Conservation (phyloP, 192 early-diverging fungal genomes). For the Podila epicladia region DNA sequence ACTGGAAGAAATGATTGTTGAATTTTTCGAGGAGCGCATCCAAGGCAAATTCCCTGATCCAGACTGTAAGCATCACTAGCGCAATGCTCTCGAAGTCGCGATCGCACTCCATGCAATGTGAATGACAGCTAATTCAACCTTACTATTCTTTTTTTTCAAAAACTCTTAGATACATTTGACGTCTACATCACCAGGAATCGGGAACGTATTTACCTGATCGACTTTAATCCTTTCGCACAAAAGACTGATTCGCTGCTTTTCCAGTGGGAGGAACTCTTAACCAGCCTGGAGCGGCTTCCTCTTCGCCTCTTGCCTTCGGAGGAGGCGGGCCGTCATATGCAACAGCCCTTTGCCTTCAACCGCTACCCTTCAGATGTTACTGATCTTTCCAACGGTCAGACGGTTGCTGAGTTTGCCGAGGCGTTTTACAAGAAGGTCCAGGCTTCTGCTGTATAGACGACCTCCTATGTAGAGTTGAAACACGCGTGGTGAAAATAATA, state of each 20-base stretch:
- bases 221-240: slow-evolving; percentile 90
- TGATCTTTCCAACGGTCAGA: slow-evolving; percentile 75
- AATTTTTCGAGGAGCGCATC: slow-evolving; percentile 77
- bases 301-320: slow-evolving; percentile 55
- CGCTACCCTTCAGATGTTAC: slow-evolving; percentile 77
- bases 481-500: no score
- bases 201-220: slow-evolving; percentile 78
- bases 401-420: slow-evolving; percentile 78
- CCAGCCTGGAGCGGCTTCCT: slow-evolving; percentile 40
- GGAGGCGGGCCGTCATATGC: slow-evolving; percentile 49
- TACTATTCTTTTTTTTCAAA: slow-evolving; percentile 8
- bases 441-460: slow-evolving; percentile 4
- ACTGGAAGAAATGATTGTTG: slow-evolving; percentile 63
- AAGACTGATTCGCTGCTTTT: slow-evolving; percentile 88
- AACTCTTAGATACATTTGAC: slow-evolving; percentile 83
- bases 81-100: no score
- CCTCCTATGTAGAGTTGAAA: no score
- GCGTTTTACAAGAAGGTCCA: slow-evolving; percentile 58
- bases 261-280: slow-evolving; percentile 80
- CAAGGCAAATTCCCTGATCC: slow-evolving; percentile 68
- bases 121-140: background rate
- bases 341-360: slow-evolving; percentile 66
- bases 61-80: slow-evolving; percentile 64
- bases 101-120: no score
- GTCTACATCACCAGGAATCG: slow-evolving; percentile 78